phyloP scores from a whole-genome alignment of 257 asterid genomes.

The Verbascum thapsus region DNA sequence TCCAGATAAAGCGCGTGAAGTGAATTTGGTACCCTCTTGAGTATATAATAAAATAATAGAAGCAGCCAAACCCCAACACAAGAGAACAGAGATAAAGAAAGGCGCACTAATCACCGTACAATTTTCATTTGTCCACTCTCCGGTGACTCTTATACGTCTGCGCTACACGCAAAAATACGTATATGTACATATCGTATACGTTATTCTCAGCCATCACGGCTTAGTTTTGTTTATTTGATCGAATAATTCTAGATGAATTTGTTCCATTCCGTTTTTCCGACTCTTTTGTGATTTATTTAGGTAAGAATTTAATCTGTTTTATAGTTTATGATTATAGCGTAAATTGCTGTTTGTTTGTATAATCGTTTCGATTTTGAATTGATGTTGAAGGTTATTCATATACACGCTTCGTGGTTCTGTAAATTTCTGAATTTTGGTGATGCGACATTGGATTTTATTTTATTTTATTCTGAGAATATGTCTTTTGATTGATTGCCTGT shows the following conservation, averaged over 20 bases:
- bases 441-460: background rate
- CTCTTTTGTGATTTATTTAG: conserved; percentile 38
- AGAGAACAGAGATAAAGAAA: conserved; percentile 28
- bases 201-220: conserved; percentile 31
- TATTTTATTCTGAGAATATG: too few species aligned
- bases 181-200: conserved; percentile 9
- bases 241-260: conserved; percentile 40
- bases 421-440: too few species aligned
- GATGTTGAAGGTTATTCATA: conserved; percentile 19
- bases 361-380: conserved; percentile 18
- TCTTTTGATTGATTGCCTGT: conserved; percentile 18
- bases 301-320: conserved; percentile 35
- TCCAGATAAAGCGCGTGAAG: conserved; percentile 31
- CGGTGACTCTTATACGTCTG: conserved; percentile 42
- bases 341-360: conserved; percentile 1
- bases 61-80: conserved; percentile 41
- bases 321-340: conserved; percentile 9
- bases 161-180: conserved; percentile 4
- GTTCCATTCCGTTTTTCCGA: conserved; percentile 35
- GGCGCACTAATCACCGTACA: conserved; percentile 43
- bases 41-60: conserved; percentile 21
- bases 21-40: background rate
- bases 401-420: conserved; percentile 1
- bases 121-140: conserved; percentile 40
- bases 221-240: conserved; percentile 3